Evolutionary conservation across 495 filamentous ascomycete genomes (phyloP), one percentile per base, ranked within the genome.

Genomic region (Xylaria palmicola): DNA sequence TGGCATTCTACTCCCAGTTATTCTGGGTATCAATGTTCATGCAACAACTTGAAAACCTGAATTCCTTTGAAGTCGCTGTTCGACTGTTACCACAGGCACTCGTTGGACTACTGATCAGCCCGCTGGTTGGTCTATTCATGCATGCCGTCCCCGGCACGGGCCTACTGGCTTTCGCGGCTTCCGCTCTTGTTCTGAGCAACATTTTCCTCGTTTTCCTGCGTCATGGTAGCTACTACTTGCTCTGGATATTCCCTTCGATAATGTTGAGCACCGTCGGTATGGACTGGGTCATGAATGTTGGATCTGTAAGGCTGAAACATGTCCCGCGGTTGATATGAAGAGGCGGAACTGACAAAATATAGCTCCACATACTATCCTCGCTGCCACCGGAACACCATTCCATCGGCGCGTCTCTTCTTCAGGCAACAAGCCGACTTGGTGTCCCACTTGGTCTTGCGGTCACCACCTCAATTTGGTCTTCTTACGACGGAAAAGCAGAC

Each of bases 21-120:
- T 75, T 75, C 54, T 75, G 73, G 73, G 66, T 75, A 26, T 70
- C 71, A 12, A 63, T 75, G 55, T 75, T 74, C 50, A 72, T 75
- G 73, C 71, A 74, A 56, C 68, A 74, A 26, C 56, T 75, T 12
- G 69, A 70, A 32, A 62, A 65, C 9, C 62, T 74, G 0, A 58
- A 63, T 24, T 62, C 69, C 9, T 69, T 75, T 27, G 68, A 71
- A 24, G 69, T 74, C 47, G 73, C 73, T 20, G 63, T 68, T 13
- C 61, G 68, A 43, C 53, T 75, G 19, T 30, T 75, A 22, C 73
- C 73, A 26, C 73, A 75, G 36, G 73, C 73, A 19, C 50, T 75
- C 20, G 51, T 68, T 53, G 73, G 71, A 12, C 39, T 75, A n/a
- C n/a, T 69, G n/a, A 56, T 72, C 29, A 75, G 73, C 24, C 72